Percentiles rank a stretch among this genome's conserved stretches.
These are phyloP conservation scores for Calonectria montana DNA, from an alignment of 2,329 filamentous ascomycete genomes.

Conservation along the genomic window DNA sequence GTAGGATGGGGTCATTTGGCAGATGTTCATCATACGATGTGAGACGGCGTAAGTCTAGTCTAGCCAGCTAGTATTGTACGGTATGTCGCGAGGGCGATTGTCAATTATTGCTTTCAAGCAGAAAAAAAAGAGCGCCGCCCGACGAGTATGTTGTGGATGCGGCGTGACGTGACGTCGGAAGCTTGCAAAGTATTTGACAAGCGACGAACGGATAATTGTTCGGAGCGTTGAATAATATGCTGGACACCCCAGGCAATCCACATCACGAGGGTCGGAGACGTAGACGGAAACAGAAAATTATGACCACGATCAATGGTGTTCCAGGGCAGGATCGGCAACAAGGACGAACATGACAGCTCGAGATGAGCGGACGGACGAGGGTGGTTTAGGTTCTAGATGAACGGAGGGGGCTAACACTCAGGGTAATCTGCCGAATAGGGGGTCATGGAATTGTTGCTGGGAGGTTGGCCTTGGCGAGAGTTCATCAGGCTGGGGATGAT, in stretches of 20 bases:
- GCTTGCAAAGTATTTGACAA: neutral
- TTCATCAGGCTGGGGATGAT: neutral
- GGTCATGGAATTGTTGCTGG: conserved; percentile 19
- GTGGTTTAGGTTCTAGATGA: conserved; percentile 37
- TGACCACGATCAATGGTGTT: conserved; percentile 24
- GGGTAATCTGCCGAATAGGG: conserved; percentile 41
- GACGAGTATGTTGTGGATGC: neutral
- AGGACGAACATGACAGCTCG: conserved; percentile 31
- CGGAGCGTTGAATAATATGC: neutral
- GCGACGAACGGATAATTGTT: neutral
- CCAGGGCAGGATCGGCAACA: conserved; percentile 37
- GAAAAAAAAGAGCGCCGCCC: conserved; percentile 1
- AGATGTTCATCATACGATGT: conserved; percentile 34
- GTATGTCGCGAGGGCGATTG: conserved; percentile 30
- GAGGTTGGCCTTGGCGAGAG: neutral
- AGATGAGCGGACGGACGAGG: conserved; percentile 12
- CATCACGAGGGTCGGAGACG: conserved; percentile 30
- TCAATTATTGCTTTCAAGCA: neutral
- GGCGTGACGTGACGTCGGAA: neutral
- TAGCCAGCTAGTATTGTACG: conserved; percentile 22
- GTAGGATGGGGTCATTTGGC: conserved; percentile 15
- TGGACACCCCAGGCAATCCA: neutral
- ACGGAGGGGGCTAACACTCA: conserved; percentile 29
- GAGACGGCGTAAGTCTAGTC: conserved; percentile 15
- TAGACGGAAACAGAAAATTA: conserved; percentile 24